Evolutionary conservation across 73 alveolate genomes (phyloP).

Genomic region (Uronychia setigera): DNA sequence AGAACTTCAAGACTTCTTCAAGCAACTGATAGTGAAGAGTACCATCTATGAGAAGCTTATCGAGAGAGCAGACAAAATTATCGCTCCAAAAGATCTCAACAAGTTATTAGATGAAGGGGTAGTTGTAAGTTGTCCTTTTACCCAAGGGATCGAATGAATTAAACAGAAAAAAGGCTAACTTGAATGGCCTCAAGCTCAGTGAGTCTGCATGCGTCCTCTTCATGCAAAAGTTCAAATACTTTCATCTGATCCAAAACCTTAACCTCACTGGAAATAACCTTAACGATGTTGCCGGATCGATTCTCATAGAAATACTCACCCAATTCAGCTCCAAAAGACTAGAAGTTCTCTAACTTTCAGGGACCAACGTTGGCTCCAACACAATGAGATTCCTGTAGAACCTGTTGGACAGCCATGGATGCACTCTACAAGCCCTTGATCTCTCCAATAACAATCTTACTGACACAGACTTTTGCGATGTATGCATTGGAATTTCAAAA

Average conservation of each 20-base stretch:
- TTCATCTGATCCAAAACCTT: neutral
- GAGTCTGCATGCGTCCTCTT: neutral
- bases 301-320: neutral
- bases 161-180: neutral
- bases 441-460: neutral
- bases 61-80: neutral
- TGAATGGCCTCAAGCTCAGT: neutral
- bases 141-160: neutral
- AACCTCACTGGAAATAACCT: constrained; percentile 4
- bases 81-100: neutral
- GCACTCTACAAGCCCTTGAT: neutral
- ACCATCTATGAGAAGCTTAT: neutral
- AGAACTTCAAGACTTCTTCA: neutral
- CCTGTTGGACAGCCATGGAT: neutral
- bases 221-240: neutral
- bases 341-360: neutral
- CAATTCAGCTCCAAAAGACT: neutral
- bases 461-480: neutral
- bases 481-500: neutral
- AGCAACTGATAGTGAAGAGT: neutral
- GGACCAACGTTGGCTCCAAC: neutral
- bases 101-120: neutral
- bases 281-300: neutral
- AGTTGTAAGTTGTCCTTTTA: neutral
- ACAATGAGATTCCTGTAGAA: neutral